A percentile compares a stretch with the other conserved stretches of the same genome.
Conservation (phyloP, 1,284 basidiomycete genomes). For the Pterulicium gracile region DNA sequence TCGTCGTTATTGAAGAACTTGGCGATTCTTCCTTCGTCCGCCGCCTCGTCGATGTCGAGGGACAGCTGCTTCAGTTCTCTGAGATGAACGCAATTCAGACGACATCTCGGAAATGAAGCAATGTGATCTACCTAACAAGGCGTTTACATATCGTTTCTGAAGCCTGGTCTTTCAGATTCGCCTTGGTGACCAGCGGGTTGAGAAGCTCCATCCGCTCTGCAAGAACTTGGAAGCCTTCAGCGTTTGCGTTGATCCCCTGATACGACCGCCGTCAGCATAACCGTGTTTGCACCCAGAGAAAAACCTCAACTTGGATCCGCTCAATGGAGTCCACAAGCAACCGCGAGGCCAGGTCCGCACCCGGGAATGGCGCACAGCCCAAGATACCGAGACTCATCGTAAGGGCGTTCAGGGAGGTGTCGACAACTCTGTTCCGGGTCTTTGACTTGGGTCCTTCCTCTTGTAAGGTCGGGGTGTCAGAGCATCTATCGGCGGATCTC, state of each 20-base stretch:
- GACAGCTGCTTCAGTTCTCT: conserved; percentile 1
- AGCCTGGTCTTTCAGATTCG: not conserved
- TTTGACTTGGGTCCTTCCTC: no score
- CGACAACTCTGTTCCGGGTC: not conserved
- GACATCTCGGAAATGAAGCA: not conserved
- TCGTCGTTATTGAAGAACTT: not conserved
- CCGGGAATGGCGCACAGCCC: not conserved
- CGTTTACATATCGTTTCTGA: not conserved
- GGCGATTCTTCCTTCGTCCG: not conserved
- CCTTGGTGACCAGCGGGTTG: not conserved
- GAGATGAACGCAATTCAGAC: not conserved
- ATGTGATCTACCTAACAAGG: not conserved
- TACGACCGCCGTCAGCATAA: no score
- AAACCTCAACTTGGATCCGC: not conserved
- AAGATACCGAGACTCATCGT: not conserved
- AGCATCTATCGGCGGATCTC: no score
- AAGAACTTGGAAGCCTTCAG: not conserved
- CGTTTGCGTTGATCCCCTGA: not conserved
- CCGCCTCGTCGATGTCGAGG: not conserved
- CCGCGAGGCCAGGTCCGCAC: not conserved
- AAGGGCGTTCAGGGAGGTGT: not conserved
- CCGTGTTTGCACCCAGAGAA: no score
- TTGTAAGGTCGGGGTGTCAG: no score
- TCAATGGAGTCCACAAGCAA: not conserved
- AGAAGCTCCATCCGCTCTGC: not conserved